These are phyloP conservation scores for Botryotinia globosa DNA, from an alignment of 2,329 filamentous ascomycete species.

Conservation along the genomic window DNA sequence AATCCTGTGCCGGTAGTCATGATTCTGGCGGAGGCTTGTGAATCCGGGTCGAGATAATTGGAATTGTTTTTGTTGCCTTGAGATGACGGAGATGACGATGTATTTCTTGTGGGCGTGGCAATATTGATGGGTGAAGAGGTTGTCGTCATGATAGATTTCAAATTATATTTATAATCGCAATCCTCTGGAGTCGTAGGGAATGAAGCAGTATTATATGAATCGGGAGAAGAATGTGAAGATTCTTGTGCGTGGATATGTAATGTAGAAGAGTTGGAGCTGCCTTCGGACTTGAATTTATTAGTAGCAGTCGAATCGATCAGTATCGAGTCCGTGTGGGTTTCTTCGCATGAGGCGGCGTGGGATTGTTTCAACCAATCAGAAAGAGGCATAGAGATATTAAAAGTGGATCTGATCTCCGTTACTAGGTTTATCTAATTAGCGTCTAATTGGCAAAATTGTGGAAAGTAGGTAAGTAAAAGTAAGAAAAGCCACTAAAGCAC, in stretches of 20 bases:
- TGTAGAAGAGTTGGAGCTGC: constrained; percentile 16
- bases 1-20: constrained; percentile 55
- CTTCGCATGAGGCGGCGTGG: constrained; percentile 16
- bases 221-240: constrained; percentile 14
- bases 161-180: background rate
- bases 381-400: constrained; percentile 1
- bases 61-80: constrained; percentile 31
- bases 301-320: background rate
- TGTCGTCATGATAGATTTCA: constrained; percentile 34
- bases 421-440: constrained; percentile 7
- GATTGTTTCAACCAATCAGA: constrained; percentile 18
- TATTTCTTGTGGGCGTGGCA: constrained; percentile 36
- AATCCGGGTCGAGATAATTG: constrained; percentile 34
- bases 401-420: background rate
- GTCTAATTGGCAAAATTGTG: background rate
- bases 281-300: background rate
- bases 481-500: background rate
- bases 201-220: background rate
- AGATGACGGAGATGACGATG: constrained; percentile 42
- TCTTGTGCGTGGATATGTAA: background rate
- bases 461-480: background rate
- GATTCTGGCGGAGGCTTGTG: constrained; percentile 44
- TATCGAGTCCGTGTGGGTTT: constrained; percentile 9
- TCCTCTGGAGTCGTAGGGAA: background rate
- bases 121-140: constrained; percentile 39